Conservation (phyloP, 2,329 filamentous ascomycete genomes). For the Thermothelomyces thermophilus region DNA sequence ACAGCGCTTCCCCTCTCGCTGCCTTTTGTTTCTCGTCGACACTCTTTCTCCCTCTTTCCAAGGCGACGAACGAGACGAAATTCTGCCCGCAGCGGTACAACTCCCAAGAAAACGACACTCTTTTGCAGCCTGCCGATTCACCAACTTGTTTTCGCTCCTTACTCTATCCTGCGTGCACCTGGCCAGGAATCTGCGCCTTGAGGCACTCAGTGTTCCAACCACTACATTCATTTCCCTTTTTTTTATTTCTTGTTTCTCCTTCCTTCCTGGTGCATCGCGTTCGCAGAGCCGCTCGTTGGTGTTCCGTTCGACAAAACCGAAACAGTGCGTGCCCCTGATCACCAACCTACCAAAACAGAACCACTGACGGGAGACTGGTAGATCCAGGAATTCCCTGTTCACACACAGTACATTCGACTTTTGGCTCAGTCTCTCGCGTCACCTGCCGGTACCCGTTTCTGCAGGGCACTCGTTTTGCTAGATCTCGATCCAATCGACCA, state of each 20-base stretch:
- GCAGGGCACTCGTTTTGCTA: constrained; percentile 2
- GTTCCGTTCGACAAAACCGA: constrained; percentile 24
- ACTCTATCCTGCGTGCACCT: too few relatives aligned
- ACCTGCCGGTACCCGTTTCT: constrained; percentile 8
- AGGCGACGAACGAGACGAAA: constrained; percentile 1
- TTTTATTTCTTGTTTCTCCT: background rate
- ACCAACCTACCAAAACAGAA: constrained; percentile 16
- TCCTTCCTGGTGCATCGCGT: background rate
- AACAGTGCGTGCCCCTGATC: constrained; percentile 27
- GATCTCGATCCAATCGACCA: background rate
- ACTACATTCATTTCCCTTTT: too few relatives aligned
- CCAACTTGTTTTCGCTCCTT: too few relatives aligned
- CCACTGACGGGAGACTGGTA: constrained; percentile 21
- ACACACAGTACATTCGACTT: background rate
- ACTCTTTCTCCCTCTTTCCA: constrained; percentile 4
- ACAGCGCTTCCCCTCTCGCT: constrained; percentile 1
- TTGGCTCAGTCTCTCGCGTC: constrained; percentile 3
- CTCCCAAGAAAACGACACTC: background rate
- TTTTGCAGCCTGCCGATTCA: too few relatives aligned
- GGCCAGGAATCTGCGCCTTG: too few relatives aligned
- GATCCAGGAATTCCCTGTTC: constrained; percentile 12
- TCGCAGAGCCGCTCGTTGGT: constrained; percentile 22
- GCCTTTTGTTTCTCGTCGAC: constrained; percentile 4
- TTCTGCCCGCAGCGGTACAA: background rate
- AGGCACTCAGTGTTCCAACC: too few relatives aligned